Conservation (phyloP, 2,329 filamentous ascomycete species). For the Sarocladium strictum region DNA sequence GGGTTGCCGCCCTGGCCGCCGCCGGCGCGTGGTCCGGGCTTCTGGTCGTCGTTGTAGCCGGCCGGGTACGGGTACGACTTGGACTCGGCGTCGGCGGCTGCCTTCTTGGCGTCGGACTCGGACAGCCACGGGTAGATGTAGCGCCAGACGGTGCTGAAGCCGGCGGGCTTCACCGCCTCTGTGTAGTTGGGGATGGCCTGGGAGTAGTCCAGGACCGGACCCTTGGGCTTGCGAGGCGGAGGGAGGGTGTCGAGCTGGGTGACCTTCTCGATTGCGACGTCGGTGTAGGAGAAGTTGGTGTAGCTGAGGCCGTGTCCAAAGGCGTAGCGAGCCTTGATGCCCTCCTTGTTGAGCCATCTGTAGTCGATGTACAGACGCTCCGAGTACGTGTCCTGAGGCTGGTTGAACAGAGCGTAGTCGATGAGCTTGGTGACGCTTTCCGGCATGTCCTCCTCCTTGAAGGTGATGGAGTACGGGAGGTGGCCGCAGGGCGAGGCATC, state of each 20-base stretch:
- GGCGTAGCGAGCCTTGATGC: conserved; percentile 70
- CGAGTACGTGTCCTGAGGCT: conserved; percentile 76
- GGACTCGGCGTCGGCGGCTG: conserved; percentile 27
- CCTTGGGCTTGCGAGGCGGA: conserved; percentile 25
- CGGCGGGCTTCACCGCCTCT: conserved; percentile 52
- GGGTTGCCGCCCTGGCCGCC: conserved; percentile 67
- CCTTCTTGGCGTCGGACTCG: conserved; percentile 30
- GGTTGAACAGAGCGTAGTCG: conserved; percentile 47
- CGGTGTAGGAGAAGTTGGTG: conserved; percentile 60
- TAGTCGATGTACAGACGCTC: conserved; percentile 89
- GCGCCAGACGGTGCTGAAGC: conserved; percentile 54
- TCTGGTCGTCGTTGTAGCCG: conserved; percentile 53
- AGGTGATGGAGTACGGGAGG: conserved; percentile 82
- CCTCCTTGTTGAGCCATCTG: conserved; percentile 74
- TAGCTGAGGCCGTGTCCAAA: conserved; percentile 86
- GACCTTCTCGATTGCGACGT: conserved; percentile 40
- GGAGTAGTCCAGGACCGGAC: conserved; percentile 40
- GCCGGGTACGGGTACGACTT: conserved; percentile 48
- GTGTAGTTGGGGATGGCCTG: conserved; percentile 44
- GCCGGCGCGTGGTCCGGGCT: conserved; percentile 49
- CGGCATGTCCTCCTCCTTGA: conserved; percentile 65
- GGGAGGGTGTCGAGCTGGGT: conserved; percentile 35
- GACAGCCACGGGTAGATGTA: conserved; percentile 66
- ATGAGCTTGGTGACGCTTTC: conserved; percentile 36
- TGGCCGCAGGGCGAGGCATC: conserved; percentile 70